These are phyloP conservation scores for Sphaceloma murrayae DNA, from an alignment of 2,329 filamentous ascomycete species.

Conservation along the genomic window DNA sequence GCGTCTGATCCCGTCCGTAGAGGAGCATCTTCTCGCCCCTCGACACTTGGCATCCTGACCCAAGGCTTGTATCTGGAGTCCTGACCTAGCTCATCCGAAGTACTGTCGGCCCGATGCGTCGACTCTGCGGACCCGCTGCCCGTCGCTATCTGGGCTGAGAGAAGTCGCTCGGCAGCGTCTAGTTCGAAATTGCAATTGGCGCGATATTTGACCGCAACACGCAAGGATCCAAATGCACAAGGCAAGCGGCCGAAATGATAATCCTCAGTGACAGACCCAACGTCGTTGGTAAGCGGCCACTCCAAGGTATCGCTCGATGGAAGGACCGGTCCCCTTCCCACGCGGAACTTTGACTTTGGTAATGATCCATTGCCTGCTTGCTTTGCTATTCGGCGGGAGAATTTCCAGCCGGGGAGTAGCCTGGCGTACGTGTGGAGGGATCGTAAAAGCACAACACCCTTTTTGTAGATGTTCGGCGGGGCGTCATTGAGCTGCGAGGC, in stretches of 20 bases:
- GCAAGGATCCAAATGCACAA: slow-evolving; percentile 75
- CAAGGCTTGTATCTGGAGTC: slow-evolving; percentile 29
- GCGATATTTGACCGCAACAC: slow-evolving; percentile 72
- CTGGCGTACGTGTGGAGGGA: slow-evolving; percentile 75
- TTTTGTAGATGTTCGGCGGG: slow-evolving; percentile 90
- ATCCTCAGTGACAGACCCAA: slow-evolving; percentile 51
- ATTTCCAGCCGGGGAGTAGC: slow-evolving; percentile 77
- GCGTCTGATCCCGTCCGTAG: slow-evolving; percentile 25
- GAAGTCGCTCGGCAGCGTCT: slow-evolving; percentile 78
- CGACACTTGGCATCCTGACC: slow-evolving; percentile 34
- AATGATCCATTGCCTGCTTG: slow-evolving; percentile 51
- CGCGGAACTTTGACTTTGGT: slow-evolving; percentile 70
- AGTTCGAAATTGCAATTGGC: slow-evolving; percentile 84
- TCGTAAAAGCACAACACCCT: slow-evolving; percentile 88
- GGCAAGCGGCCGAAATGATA: slow-evolving; percentile 78
- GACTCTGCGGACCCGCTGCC: slow-evolving; percentile 48
- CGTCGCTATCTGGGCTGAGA: slow-evolving; percentile 86
- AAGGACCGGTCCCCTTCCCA: slow-evolving; percentile 51
- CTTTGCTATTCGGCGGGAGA: slow-evolving; percentile 65
- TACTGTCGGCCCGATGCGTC: slow-evolving; percentile 23
- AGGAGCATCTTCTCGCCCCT: slow-evolving; percentile 15
- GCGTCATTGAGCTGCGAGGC: slow-evolving; percentile 46
- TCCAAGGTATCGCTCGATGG: slow-evolving; percentile 58
- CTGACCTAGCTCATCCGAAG: slow-evolving; percentile 27
- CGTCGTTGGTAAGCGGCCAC: slow-evolving; percentile 48